Evolutionary conservation across 495 filamentous ascomycete genomes (phyloP), one percentile per base, ranked within the genome.

Genomic region (Neurospora sp.): DNA sequence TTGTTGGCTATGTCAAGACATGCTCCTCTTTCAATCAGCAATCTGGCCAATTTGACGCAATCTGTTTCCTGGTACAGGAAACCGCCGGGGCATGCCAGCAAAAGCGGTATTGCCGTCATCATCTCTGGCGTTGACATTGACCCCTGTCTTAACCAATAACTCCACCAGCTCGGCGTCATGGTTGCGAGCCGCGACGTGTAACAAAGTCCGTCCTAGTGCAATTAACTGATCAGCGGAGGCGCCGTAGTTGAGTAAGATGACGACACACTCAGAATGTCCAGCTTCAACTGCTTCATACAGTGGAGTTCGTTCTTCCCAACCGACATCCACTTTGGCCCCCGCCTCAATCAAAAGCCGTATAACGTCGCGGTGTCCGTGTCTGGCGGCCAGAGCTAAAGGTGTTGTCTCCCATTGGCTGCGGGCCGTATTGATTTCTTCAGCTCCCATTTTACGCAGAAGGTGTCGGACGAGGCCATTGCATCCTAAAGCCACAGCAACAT

Each of bases 361-460:
- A 1, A 14, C 1, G 2, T 59, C 0, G 11, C 0, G 5, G 22
- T 31, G 1, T 14, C 22, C 48, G 2, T 1, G 0, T 6, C 22
- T 6, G 11, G 48, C 22, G 48, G 48, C 48, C 10, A 59, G 1
- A 6, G 48, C 11, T 27, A 59, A 31, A 3, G 48, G 48, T 14
- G 48, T 59, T 3, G 5, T 27, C 11, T 7, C 1, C 5, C 1
- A 0, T 7, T 0, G 0, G 22, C 1, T 59, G 0, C 16, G 2
- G 1, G 0, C 12, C 2, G 22, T 3, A 1, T 59, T 59, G 5
- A 59, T 7, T 3, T 59, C 48, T 16, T 16, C 6, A 31, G 2
- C 6, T 2, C 48, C 1, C 3, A 14, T 59, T 0, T 0, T 8
- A 31, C 22, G 48, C 2, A 61, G 11, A 8, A 27, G 1, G 2